Evolutionary conservation across 116 monocot species (phyloP).

Genomic region (Zostera marina): DNA sequence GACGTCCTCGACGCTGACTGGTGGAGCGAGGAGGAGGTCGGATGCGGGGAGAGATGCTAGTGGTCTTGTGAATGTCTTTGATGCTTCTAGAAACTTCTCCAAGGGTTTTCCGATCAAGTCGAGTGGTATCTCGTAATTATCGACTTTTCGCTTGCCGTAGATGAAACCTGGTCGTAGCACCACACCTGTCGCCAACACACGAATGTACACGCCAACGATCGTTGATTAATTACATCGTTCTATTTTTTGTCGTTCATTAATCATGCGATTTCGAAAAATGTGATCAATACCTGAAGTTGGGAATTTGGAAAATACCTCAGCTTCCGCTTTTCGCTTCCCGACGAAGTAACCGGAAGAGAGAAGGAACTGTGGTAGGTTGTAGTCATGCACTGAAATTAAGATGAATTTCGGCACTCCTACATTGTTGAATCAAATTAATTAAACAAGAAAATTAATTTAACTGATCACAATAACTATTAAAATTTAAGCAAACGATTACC

Average conservation of each 20-base stretch:
- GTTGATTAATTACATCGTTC: too few relatives aligned
- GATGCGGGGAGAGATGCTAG: conserved; percentile 62
- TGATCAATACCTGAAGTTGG: conserved; percentile 47
- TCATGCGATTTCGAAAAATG: too few relatives aligned
- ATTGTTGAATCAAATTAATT: conserved; percentile 6
- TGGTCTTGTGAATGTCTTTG: conserved; percentile 50
- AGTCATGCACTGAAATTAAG: conserved; percentile 93
- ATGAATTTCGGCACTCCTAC: conserved; percentile 89
- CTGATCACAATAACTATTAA: too few relatives aligned
- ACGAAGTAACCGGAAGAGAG: conserved; percentile 78
- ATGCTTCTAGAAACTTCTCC: conserved; percentile 48
- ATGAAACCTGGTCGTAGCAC: conserved; percentile 83
- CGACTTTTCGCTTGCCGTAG: conserved; percentile 79
- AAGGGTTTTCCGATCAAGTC: conserved; percentile 67
- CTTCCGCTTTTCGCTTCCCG: conserved; percentile 93
- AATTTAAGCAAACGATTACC: too few relatives aligned
- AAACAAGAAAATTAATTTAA: too few relatives aligned
- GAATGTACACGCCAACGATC: too few relatives aligned
- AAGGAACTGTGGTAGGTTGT: conserved; percentile 75
- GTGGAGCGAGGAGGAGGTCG: conserved; percentile 74
- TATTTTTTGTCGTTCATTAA: too few relatives aligned
- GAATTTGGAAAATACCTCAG: conserved; percentile 83
- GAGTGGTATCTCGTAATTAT: conserved; percentile 78
- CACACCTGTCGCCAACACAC: conserved; percentile 31
- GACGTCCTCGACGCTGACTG: conserved; percentile 85